These are phyloP conservation scores for Takashimella tepidaria DNA, from an alignment of 1,284 basidiomycete species.

Conservation along the genomic window DNA sequence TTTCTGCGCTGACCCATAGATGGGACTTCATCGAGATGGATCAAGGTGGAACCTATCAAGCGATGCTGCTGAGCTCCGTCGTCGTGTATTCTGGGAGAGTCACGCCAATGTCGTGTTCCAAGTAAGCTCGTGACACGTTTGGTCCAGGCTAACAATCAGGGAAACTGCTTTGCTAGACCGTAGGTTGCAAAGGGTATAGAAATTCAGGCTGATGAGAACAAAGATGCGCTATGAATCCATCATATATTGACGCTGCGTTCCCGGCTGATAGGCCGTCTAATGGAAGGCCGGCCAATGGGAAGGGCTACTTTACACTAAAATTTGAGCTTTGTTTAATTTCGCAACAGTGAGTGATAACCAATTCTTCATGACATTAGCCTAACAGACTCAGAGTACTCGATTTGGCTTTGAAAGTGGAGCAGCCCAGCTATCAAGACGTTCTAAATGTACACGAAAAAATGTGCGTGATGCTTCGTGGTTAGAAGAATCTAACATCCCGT, in stretches of 20 bases:
- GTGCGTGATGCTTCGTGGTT: conserved; percentile 3
- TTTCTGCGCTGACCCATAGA: conserved; percentile 12
- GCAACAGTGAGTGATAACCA: conserved; percentile 7
- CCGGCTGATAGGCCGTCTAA: conserved; percentile 5
- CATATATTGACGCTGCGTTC: conserved; percentile 18
- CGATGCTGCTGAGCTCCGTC: conserved; percentile 32
- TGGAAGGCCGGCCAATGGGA: conserved; percentile 2
- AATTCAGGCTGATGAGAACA: conserved; percentile 26
- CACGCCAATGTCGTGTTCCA: conserved; percentile 27
- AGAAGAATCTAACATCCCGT: background rate
- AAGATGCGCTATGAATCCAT: conserved; percentile 16
- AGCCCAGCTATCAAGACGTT: conserved; percentile 7
- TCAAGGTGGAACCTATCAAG: conserved; percentile 34
- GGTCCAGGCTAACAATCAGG: conserved; percentile 4
- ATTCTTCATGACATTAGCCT: background rate
- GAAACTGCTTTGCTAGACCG: conserved; percentile 34
- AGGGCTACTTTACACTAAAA: conserved; percentile 21
- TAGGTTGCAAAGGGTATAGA: background rate
- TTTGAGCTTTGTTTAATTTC: conserved; percentile 30
- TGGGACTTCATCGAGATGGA: conserved; percentile 44
- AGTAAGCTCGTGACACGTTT: background rate
- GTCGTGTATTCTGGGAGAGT: conserved; percentile 28
- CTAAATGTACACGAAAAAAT: conserved; percentile 14
- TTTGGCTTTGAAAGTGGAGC: conserved; percentile 16
- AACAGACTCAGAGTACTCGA: conserved; percentile 16